phyloP scores from a whole-genome alignment of 2,329 filamentous ascomycete genomes.

The Monosporascus sp. region DNA sequence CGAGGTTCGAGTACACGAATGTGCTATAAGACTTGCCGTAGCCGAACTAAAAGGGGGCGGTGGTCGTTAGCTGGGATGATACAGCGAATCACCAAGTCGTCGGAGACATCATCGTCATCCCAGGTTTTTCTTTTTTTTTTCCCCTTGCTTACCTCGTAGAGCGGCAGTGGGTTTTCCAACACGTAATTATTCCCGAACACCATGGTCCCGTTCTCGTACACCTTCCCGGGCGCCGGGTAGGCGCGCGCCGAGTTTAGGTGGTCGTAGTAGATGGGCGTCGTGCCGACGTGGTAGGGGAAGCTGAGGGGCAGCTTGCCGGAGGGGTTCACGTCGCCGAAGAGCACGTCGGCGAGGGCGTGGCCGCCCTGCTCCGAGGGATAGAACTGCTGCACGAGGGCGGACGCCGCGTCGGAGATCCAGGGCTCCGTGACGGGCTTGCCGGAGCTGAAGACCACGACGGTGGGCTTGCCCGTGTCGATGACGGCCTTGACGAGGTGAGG shows the following conservation, averaged over 20 bases:
- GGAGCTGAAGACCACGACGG: conserved; percentile 61
- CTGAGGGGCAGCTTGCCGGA: conserved; percentile 62
- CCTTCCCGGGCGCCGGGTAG: conserved; percentile 46
- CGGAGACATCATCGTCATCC: no score
- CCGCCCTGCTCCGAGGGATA: conserved; percentile 68
- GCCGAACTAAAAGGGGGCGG: conserved; percentile 44
- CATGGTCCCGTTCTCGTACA: conserved; percentile 53
- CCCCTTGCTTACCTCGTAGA: conserved; percentile 39
- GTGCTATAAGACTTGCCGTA: conserved; percentile 61
- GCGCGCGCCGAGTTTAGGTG: conserved; percentile 62
- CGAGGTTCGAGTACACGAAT: conserved; percentile 54
- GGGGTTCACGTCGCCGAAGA: conserved; percentile 61
- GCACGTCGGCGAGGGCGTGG: conserved; percentile 58
- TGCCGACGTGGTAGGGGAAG: conserved; percentile 63
- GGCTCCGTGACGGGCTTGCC: conserved; percentile 70
- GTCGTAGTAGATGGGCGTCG: conserved; percentile 66
- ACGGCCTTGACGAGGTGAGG: conserved; percentile 61
- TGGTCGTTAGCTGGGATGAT: background rate
- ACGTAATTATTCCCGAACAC: conserved; percentile 63
- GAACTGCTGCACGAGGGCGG: conserved; percentile 68
- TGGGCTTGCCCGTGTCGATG: conserved; percentile 61
- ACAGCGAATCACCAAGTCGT: no score
- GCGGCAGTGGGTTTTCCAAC: conserved; percentile 51
- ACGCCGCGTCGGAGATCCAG: conserved; percentile 62
- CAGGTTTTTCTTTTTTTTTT: no score